Conservation (phyloP, 169 alveolate genomes). For the Toxoplasma gondii region DNA sequence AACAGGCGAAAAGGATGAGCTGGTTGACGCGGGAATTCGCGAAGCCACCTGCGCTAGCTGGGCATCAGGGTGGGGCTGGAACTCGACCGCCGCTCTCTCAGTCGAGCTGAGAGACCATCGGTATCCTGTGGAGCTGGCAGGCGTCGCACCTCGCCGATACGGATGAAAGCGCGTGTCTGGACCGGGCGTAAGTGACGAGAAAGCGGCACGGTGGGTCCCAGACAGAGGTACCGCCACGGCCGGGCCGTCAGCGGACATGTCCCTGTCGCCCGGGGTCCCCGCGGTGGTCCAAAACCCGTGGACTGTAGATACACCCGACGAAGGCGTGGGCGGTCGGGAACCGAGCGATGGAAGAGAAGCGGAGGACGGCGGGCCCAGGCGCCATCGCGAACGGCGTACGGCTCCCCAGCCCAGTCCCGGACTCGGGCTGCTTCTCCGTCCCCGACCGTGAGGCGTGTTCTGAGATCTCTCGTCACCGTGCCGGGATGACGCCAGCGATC, state of each 20-base stretch:
- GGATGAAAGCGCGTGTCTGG: background rate
- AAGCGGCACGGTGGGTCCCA: background rate
- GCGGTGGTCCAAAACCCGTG: background rate
- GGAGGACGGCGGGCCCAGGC: background rate
- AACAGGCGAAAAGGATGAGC: background rate
- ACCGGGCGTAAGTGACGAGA: background rate
- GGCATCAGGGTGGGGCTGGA: too few relatives aligned
- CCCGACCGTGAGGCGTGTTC: background rate
- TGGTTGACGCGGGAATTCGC: background rate
- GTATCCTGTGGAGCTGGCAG: background rate
- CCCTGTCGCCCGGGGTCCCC: background rate
- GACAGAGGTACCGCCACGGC: background rate
- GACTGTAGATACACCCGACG: background rate
- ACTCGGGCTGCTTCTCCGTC: background rate
- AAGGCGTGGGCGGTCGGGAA: background rate
- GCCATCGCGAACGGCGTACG: background rate
- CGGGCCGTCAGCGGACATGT: background rate
- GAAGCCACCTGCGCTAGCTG: too few relatives aligned
- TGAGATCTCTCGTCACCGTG: slow-evolving; percentile 1
- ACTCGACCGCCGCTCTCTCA: too few relatives aligned
- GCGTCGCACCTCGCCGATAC: background rate
- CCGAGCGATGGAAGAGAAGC: background rate
- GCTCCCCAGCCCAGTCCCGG: background rate
- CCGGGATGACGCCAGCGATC: background rate
- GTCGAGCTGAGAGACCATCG: too few relatives aligned